Evolutionary conservation across 2,329 filamentous ascomycete genomes (phyloP).

Genomic region (Aspergillus tanneri): DNA sequence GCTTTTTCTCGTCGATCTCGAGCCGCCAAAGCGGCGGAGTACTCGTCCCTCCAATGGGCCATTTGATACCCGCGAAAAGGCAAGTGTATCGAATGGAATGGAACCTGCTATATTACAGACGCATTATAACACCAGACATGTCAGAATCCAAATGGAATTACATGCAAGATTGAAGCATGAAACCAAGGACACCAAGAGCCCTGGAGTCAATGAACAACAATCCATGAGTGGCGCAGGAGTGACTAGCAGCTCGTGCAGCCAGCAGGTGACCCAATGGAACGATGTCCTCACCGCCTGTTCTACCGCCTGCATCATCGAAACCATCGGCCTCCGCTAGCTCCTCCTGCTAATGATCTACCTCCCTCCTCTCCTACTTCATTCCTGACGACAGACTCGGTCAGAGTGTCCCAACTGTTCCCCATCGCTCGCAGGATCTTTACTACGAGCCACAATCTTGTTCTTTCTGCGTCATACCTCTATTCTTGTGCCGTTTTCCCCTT

Average conservation of each 20-base stretch:
- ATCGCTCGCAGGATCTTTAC: neutral
- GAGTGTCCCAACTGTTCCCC: neutral
- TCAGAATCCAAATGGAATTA: too few species aligned
- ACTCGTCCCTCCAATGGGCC: slow-evolving; percentile 78
- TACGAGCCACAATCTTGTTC: neutral
- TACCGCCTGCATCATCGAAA: slow-evolving; percentile 32
- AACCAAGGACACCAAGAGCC: too few species aligned
- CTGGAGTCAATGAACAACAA: too few species aligned
- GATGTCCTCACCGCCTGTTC: slow-evolving; percentile 1
- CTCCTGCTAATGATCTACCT: slow-evolving; percentile 1
- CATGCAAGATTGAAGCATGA: too few species aligned
- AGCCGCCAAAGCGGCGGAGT: slow-evolving; percentile 70
- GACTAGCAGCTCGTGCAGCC: too few species aligned
- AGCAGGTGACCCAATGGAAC: too few species aligned
- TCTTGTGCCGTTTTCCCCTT: neutral
- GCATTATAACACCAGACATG: neutral
- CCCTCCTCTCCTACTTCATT: neutral
- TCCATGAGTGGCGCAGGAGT: too few species aligned
- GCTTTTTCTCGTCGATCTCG: slow-evolving; percentile 67
- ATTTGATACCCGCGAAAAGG: slow-evolving; percentile 37
- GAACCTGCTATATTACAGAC: slow-evolving; percentile 14
- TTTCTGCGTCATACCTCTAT: neutral
- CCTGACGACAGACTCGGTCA: neutral
- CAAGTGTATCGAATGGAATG: slow-evolving; percentile 5
- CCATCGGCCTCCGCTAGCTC: slow-evolving; percentile 19